Evolutionary conservation across 2,329 filamentous ascomycete genomes (phyloP).

Genomic region (Epichloe coenophiala): DNA sequence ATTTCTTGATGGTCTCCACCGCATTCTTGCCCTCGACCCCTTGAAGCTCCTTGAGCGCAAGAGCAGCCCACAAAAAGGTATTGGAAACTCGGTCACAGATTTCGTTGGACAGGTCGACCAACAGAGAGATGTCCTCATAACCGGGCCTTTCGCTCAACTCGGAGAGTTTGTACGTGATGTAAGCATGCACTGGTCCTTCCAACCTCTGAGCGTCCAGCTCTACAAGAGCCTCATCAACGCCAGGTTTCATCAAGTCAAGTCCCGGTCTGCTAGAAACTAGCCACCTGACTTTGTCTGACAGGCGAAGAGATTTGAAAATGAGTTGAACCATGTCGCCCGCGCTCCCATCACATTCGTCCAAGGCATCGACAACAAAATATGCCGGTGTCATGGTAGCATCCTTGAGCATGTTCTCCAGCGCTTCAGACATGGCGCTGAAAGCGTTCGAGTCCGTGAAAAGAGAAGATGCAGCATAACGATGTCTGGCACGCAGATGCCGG

Average conservation of each 20-base stretch:
- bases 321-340: constrained; percentile 21
- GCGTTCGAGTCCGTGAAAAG: constrained; percentile 27
- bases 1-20: constrained; percentile 2
- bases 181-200: constrained; percentile 21
- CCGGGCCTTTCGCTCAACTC: not conserved
- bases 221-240: constrained; percentile 20
- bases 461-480: constrained; percentile 16
- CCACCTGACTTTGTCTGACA: constrained; percentile 21
- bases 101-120: constrained; percentile 4
- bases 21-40: constrained; percentile 5
- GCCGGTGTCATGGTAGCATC: constrained; percentile 19
- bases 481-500: constrained; percentile 21
- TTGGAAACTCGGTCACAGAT: constrained; percentile 6
- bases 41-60: constrained; percentile 6
- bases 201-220: constrained; percentile 25
- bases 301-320: constrained; percentile 16
- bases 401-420: constrained; percentile 27
- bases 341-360: constrained; percentile 31
- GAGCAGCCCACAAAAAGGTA: constrained; percentile 10
- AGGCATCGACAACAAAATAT: constrained; percentile 32
- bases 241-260: constrained; percentile 13
- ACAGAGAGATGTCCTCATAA: constrained; percentile 1
- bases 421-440: constrained; percentile 17
- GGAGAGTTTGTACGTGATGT: constrained; percentile 22
- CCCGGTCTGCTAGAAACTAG: constrained; percentile 25